Conservation (phyloP, 2,329 filamentous ascomycete species). For the Fusarium sp. region DNA sequence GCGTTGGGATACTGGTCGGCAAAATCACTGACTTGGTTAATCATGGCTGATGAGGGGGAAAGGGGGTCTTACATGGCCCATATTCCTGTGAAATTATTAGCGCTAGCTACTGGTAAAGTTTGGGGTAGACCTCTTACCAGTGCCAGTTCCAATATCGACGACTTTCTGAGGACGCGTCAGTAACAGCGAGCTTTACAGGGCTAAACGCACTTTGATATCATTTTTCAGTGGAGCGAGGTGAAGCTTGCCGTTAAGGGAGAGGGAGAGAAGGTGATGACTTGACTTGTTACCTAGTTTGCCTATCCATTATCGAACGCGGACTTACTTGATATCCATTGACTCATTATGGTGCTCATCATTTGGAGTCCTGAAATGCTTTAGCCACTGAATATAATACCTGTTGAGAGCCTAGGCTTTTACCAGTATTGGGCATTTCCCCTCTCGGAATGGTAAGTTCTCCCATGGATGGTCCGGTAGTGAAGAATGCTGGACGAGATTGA, state of each 20-base stretch:
- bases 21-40: not conserved
- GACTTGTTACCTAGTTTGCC: not conserved
- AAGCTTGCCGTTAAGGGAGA: not conserved
- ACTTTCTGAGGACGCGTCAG: not conserved
- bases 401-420: not conserved
- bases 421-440: not conserved
- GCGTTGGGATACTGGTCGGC: not conserved
- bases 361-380: not conserved
- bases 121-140: not conserved
- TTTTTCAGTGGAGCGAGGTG: not conserved
- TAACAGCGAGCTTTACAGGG: no score
- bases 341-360: slow-evolving; percentile 20
- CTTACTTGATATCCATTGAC: slow-evolving; percentile 22
- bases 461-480: not conserved
- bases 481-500: slow-evolving; percentile 7
- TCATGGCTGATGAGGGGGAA: accelerated
- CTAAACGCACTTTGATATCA: not conserved
- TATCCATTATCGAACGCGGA: not conserved
- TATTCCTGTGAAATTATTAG: not conserved
- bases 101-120: no score
- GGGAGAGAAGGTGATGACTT: not conserved
- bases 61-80: not conserved
- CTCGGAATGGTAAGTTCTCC: slow-evolving; percentile 12
- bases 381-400: no score
- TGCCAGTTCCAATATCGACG: not conserved